Evolutionary conservation across 2,329 filamentous ascomycete genomes (phyloP), one percentile per base, ranked within the genome.

Genomic region (Stemphylium beticola): DNA sequence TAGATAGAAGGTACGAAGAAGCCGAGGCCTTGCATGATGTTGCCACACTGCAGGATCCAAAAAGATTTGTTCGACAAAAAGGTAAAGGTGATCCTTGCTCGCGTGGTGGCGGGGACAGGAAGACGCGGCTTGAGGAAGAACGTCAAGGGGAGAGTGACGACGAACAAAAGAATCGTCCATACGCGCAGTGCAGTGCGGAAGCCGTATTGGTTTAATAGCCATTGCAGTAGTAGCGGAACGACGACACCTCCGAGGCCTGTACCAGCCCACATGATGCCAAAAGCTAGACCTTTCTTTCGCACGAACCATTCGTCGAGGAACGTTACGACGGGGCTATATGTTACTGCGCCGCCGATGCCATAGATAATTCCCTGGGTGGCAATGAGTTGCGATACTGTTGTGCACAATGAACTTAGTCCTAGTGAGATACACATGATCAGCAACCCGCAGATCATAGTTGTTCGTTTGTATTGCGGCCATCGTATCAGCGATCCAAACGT

Each of bases 291-390:
- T 45, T 85, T 85, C 38, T 80, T 79, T 37, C 75, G 77, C 18
- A 84, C 77, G 66, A 87, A 88, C 84, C 85, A 88, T 67, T 87
- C 82, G 56, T 87, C 82, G 59, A 87, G 76, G 71, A 85, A 86
- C 31, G 82, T 60, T 26, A 86, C 79, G 61, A 82, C 83, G 0
- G 85, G 84, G 22, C 79, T 81, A 66, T 85, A 86, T 6, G 81
- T 75, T 39, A 86, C 75, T 14, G 79, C 76, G 15, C 84, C 84
- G 17, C 85, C 85, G 10, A 87, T 62, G 32, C 80, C 85, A 64
- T 86, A 89, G 24, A 87, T 69, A 10, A 88, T 68, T 1, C 87
- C 87, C 65, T 89, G 87, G 0, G 82, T 85, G 4, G 79, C 65
- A 56, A 89, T 83, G 31, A 89, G 78, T 33, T 85, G 81, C 0